Evolutionary conservation across 768 basidiomycete species (phyloP).

Genomic region (Leccinum boreale): DNA sequence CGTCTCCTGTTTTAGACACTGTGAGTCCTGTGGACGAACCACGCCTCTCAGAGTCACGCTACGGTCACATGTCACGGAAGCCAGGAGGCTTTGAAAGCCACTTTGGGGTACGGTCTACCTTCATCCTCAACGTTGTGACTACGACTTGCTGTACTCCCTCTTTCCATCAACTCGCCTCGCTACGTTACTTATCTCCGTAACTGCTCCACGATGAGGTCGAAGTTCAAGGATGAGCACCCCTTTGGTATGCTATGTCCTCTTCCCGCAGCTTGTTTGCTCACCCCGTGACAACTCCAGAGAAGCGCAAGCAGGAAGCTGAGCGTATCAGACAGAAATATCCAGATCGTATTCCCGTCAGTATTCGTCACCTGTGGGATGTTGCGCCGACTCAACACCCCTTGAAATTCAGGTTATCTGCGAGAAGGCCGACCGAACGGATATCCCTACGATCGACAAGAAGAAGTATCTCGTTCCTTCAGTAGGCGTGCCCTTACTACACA

Average conservation of each 20-base stretch:
- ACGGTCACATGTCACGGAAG: constrained; percentile 31
- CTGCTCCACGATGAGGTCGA: constrained; percentile 69
- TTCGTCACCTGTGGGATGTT: neutral
- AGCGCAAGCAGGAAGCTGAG: constrained; percentile 99
- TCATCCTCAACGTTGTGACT: constrained; percentile 26
- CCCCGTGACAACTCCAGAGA: constrained; percentile 58
- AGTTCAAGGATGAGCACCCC: constrained; percentile 99
- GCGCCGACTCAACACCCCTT: constrained; percentile 2
- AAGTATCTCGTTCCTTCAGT: constrained; percentile 99
- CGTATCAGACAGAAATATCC: constrained; percentile 98
- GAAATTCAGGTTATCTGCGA: constrained; percentile 90
- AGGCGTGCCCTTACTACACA: constrained; percentile 28
- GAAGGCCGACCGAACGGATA: constrained; percentile 98
- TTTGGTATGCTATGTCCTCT: constrained; percentile 61
- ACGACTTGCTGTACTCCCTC: constrained; percentile 14
- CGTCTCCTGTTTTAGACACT: constrained; percentile 11
- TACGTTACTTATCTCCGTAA: constrained; percentile 3
- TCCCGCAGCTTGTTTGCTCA: constrained; percentile 33
- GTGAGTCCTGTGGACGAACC: constrained; percentile 13
- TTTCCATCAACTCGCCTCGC: constrained; percentile 3
- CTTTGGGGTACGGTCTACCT: constrained; percentile 21
- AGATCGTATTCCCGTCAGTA: constrained; percentile 91
- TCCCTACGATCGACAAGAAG: constrained; percentile 99
- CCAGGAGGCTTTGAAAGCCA: constrained; percentile 32
- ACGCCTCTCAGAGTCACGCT: constrained; percentile 24